These are phyloP conservation scores for Botrytis cinerea DNA, from an alignment of 2,329 filamentous ascomycete genomes.

Conservation along the genomic window DNA sequence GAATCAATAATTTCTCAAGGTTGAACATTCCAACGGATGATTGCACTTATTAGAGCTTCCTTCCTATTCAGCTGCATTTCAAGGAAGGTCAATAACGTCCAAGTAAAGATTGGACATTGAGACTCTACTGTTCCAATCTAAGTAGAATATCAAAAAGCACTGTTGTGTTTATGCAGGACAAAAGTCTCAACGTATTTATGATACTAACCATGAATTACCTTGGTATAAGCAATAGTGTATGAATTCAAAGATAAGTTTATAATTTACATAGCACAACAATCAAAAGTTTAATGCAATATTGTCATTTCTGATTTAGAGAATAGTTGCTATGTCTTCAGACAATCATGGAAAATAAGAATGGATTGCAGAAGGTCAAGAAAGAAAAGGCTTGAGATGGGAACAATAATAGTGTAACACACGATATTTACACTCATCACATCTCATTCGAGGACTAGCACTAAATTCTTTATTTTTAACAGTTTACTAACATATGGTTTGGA, in stretches of 20 bases:
- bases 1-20: not conserved
- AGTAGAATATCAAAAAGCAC: not conserved
- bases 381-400: not conserved
- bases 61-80: not conserved
- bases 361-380: not conserved
- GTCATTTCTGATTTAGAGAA: rapidly evolving
- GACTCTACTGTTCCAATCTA: not conserved
- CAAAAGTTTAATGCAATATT: too few relatives aligned
- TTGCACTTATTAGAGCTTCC: not conserved
- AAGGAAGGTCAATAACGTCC: not conserved
- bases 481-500: not conserved
- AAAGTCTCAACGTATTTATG: not conserved
- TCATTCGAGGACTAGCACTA: not conserved
- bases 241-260: not conserved
- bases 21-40: not conserved
- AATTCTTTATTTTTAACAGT: not conserved
- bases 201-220: not conserved
- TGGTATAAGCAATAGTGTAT: not conserved
- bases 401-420: too few relatives aligned
- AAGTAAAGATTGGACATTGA: not conserved
- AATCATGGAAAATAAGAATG: too few relatives aligned
- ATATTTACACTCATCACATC: not conserved
- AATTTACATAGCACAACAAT: not conserved
- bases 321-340: not conserved
- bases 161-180: not conserved